Percentiles rank a stretch among this genome's conserved stretches.
phyloP scores from a whole-genome alignment of 2,329 filamentous ascomycete genomes.

The Ciborinia camelliae region DNA sequence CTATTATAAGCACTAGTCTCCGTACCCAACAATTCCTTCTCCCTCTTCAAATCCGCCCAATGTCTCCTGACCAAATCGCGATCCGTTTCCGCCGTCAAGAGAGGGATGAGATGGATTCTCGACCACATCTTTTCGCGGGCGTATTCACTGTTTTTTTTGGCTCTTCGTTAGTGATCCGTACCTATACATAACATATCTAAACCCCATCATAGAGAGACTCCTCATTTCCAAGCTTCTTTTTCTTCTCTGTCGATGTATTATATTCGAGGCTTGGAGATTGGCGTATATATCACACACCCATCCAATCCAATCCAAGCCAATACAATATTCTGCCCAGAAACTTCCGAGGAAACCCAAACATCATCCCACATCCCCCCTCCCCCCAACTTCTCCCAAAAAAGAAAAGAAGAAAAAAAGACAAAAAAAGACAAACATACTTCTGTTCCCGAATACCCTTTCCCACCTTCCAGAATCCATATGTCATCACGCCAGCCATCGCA shows the following conservation, averaged over 20 bases:
- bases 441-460: conserved; percentile 82
- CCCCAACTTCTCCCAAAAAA: too few relatives aligned
- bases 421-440: conserved; percentile 49
- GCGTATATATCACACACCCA: too few relatives aligned
- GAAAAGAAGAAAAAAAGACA: not conserved
- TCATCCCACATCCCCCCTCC: too few relatives aligned
- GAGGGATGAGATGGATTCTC: conserved; percentile 87
- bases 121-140: conserved; percentile 98
- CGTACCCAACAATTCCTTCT: conserved; percentile 84
- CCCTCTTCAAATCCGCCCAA: conserved; percentile 80
- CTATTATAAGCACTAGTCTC: conserved; percentile 83
- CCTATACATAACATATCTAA: not conserved
- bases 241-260: too few relatives aligned
- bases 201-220: too few relatives aligned
- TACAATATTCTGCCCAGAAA: too few relatives aligned
- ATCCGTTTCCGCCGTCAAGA: conserved; percentile 95
- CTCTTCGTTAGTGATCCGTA: too few relatives aligned
- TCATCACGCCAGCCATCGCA: conserved; percentile 74
- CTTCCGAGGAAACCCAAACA: too few relatives aligned
- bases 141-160: conserved; percentile 66
- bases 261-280: too few relatives aligned
- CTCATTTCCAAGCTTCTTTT: too few relatives aligned
- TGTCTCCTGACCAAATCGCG: conserved; percentile 87
- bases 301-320: too few relatives aligned
- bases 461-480: conserved; percentile 86